Evolutionary conservation across 2,329 filamentous ascomycete species (phyloP), one percentile per base, ranked within the genome.

Genomic region (Penicillium thymicola): DNA sequence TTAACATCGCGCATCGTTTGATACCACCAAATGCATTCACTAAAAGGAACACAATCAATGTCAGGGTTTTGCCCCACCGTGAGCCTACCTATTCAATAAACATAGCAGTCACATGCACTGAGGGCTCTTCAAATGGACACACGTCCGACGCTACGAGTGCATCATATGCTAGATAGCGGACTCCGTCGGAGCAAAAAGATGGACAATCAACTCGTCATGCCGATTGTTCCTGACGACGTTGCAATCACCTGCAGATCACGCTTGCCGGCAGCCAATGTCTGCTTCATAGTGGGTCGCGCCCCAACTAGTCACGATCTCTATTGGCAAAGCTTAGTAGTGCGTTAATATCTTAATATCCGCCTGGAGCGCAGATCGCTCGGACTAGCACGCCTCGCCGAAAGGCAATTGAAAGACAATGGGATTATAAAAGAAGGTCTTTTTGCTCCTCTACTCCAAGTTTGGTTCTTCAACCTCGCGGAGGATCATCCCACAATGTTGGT

Each of bases 211-310:
- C 51, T 59, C 49, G 60, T 54, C 56, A 61, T 63, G 58, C 60
- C 48, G 48, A 43, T 57, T 62, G 41, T 38, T 14, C 25, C 28
- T 59, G 42, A 51, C 55, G 51, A 59, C 30, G 61, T 64, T 62
- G 30, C 62, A 64, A 50, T 57, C 25, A n/a, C 4, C 7, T n/a
- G 25, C 3, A 42, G 36, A 32, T 43, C 58, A 53, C 54, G 28
- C 47, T 32, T 25, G 5, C 9, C 1, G 30, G 4, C 9, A 18
- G 38, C 58, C 50, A 62, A 59, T 60, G 9, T n/a, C 18, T 28
- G 27, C n/a, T 32, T 32, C 5, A 21, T 8, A 14, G 38, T 36
- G 47, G 57, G 53, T 44, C 32, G 23, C 10, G 11, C 34, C 40
- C 28, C 46, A 37, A 32, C 40, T 42, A 21, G n/a, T 25, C 23